Evolutionary conservation across 1,284 basidiomycete genomes (phyloP).

Genomic region (Cutaneotrichosporon curvatum): DNA sequence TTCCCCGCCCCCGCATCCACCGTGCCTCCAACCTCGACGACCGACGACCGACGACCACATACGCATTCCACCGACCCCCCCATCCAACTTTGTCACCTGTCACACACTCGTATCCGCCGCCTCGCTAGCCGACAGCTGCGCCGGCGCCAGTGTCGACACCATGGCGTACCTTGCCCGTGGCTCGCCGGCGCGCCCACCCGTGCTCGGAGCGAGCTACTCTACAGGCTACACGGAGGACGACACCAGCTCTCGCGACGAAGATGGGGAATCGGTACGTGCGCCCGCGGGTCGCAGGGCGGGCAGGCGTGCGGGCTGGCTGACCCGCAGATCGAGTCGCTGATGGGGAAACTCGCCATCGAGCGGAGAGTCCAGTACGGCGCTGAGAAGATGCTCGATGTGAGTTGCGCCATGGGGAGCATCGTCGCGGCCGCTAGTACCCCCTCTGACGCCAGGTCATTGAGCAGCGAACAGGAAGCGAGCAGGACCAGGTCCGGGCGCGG

Average conservation of each 20-base stretch:
- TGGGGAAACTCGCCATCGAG: slow-evolving; percentile 48
- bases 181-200: slow-evolving; percentile 12
- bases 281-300: slow-evolving; percentile 6
- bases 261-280: slow-evolving; percentile 5
- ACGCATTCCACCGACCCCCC: neutral
- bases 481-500: slow-evolving; percentile 34
- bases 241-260: slow-evolving; percentile 4
- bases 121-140: neutral
- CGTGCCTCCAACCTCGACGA: neutral
- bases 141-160: neutral
- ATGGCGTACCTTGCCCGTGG: slow-evolving; percentile 6
- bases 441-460: slow-evolving; percentile 34
- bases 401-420: slow-evolving; percentile 14
- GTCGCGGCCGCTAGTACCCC: neutral
- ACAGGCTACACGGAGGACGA: slow-evolving; percentile 16
- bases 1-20: no score
- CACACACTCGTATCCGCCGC: no score
- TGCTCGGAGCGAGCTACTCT: slow-evolving; percentile 18
- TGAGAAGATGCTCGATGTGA: slow-evolving; percentile 51
- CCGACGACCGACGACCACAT: no score
- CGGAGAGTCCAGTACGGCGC: slow-evolving; percentile 51
- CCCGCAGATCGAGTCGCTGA: slow-evolving; percentile 44
- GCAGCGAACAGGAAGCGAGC: slow-evolving; percentile 28
- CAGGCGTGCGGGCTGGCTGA: neutral
- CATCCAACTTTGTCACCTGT: no score